Conservation (phyloP, 2,329 filamentous ascomycete species). For the Phyllosticta capitalensis region DNA sequence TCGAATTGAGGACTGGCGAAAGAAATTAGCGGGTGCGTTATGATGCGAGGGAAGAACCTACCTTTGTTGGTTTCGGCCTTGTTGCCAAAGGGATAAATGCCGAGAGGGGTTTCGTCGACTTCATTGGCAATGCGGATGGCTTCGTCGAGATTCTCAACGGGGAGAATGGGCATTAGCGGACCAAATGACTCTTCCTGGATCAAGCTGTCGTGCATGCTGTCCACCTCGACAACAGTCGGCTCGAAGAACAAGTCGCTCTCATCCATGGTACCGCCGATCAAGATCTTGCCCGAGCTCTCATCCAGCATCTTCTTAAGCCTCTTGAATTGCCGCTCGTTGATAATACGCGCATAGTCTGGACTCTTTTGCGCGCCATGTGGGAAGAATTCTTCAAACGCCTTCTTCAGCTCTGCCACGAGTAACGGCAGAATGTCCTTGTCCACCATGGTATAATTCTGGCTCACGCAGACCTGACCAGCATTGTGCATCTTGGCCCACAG, state of each 20-base stretch:
- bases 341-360: conserved; percentile 67
- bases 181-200: conserved; percentile 83
- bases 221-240: conserved; percentile 81
- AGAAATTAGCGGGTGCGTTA: background rate
- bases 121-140: conserved; percentile 74
- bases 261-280: conserved; percentile 79
- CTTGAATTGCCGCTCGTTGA: conserved; percentile 70
- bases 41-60: conserved; percentile 30
- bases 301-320: conserved; percentile 91
- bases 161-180: conserved; percentile 76
- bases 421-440: conserved; percentile 62
- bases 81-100: conserved; percentile 75
- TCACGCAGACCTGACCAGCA: conserved; percentile 84
- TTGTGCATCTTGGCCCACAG: conserved; percentile 84
- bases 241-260: conserved; percentile 75
- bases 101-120: conserved; percentile 74
- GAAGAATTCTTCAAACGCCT: conserved; percentile 66
- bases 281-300: conserved; percentile 68
- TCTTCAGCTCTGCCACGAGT: conserved; percentile 67
- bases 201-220: conserved; percentile 65
- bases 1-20: conserved; percentile 33
- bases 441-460: conserved; percentile 84
- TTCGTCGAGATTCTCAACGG: conserved; percentile 71
- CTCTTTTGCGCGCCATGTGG: conserved; percentile 72
- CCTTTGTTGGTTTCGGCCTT: conserved; percentile 67